phyloP scores from a whole-genome alignment of 2,329 filamentous ascomycete species.

The Penicillium sp. region DNA sequence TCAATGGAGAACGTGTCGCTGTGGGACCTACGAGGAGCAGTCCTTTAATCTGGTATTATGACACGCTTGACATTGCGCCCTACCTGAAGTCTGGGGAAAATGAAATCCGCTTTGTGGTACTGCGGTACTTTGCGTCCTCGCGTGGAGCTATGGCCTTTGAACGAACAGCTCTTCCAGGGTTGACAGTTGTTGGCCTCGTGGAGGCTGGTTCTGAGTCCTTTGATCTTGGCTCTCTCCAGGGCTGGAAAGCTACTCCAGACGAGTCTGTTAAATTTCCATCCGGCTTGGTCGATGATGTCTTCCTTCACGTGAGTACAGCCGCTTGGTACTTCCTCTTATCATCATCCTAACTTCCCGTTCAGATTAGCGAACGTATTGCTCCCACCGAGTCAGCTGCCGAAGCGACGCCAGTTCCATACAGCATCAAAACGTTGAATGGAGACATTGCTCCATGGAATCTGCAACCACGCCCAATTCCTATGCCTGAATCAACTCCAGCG shows the following conservation, averaged over 20 bases:
- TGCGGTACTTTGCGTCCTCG: conserved; percentile 34
- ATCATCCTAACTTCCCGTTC: neutral
- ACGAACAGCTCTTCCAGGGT: conserved; percentile 33
- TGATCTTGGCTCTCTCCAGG: conserved; percentile 18
- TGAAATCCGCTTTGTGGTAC: conserved; percentile 27
- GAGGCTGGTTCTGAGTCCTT: conserved; percentile 14
- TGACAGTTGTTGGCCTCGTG: conserved; percentile 34
- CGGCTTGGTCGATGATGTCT: conserved; percentile 43
- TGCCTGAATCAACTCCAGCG: conserved; percentile 34
- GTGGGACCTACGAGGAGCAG: conserved; percentile 46
- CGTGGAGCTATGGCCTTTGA: conserved; percentile 38
- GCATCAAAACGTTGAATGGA: conserved; percentile 43
- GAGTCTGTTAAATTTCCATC: conserved; percentile 29
- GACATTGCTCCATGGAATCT: conserved; percentile 48
- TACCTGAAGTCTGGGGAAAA: conserved; percentile 30
- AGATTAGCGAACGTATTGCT: conserved; percentile 32
- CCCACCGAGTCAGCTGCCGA: neutral
- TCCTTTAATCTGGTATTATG: conserved; percentile 40
- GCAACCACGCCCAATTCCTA: conserved; percentile 43
- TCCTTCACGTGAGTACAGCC: conserved; percentile 43
- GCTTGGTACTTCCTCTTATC: neutral
- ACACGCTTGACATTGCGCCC: conserved; percentile 34
- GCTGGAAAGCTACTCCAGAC: conserved; percentile 28
- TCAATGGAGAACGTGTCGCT: conserved; percentile 44
- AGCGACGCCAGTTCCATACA: conserved; percentile 31